Conservation (phyloP, 495 filamentous ascomycete species). For the Xylaria cubensis region DNA sequence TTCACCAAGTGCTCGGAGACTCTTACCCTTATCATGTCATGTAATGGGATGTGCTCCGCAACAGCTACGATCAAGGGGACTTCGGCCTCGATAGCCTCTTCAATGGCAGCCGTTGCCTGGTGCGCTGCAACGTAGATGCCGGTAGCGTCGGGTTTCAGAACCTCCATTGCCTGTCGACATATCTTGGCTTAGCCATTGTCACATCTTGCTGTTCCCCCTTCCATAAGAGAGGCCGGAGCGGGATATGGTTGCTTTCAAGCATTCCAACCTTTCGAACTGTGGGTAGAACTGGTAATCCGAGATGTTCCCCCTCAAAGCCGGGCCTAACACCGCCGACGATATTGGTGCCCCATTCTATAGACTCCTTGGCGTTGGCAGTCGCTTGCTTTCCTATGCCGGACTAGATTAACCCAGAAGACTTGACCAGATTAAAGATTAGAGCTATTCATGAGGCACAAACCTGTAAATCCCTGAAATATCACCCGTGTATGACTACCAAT, state of each 20-base stretch:
- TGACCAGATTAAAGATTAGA: background rate
- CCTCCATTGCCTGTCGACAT: conserved; percentile 67
- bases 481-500: conserved; percentile 81
- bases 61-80: conserved; percentile 88
- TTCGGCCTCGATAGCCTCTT: conserved; percentile 88
- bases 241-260: background rate
- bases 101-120: conserved; percentile 77
- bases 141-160: conserved; percentile 82
- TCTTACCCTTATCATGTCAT: conserved; percentile 80
- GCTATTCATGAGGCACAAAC: conserved; percentile 42
- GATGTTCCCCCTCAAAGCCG: conserved; percentile 75
- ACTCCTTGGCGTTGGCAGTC: conserved; percentile 83
- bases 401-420: background rate
- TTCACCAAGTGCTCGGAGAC: background rate
- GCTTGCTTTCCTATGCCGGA: conserved; percentile 57
- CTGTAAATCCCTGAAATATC: conserved; percentile 90
- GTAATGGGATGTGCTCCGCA: conserved; percentile 88
- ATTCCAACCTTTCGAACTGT: conserved; percentile 66
- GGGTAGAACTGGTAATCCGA: conserved; percentile 80
- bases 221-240: background rate
- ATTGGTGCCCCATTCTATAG: conserved; percentile 83
- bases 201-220: background rate
- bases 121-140: conserved; percentile 86
- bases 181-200: conserved; percentile 13
- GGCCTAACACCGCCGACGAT: conserved; percentile 89